Percentiles rank a stretch among this genome's conserved stretches.
These are phyloP conservation scores for Paecilomyces sp. DNA, from an alignment of 2,329 filamentous ascomycete species.

Conservation along the genomic window DNA sequence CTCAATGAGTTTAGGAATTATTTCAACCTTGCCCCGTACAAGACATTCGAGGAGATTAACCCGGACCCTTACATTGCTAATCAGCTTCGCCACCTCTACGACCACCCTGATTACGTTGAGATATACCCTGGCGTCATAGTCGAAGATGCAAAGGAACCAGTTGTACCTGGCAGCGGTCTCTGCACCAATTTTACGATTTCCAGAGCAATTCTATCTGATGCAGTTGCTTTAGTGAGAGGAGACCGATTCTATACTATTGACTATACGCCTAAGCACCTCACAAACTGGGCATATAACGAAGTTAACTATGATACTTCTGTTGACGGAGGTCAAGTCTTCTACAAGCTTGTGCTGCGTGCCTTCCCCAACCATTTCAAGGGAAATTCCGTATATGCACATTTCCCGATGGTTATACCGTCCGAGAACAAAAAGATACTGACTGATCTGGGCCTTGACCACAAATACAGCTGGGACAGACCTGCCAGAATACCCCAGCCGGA, in stretches of 20 bases:
- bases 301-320: conserved; percentile 36
- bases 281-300: conserved; percentile 40
- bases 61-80: conserved; percentile 41
- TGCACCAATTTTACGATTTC: conserved; percentile 43
- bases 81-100: conserved; percentile 41
- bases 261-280: conserved; percentile 37
- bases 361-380: conserved; percentile 44
- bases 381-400: conserved; percentile 44
- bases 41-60: conserved; percentile 47
- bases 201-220: conserved; percentile 39
- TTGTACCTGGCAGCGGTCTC: conserved; percentile 41
- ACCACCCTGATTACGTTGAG: conserved; percentile 48
- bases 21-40: conserved; percentile 25
- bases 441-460: conserved; percentile 31
- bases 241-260: conserved; percentile 43
- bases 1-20: conserved; percentile 14
- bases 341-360: conserved; percentile 45
- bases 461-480: conserved; percentile 35
- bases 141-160: conserved; percentile 49
- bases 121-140: conserved; percentile 53
- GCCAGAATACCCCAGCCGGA: conserved; percentile 23
- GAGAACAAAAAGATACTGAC: conserved; percentile 40
- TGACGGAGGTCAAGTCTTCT: conserved; percentile 44
- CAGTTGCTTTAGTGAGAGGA: conserved; percentile 39
- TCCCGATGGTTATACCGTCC: conserved; percentile 41